Base-by-base conservation (phyloP, 169 alveolate species). In the Hepatocystis sp. region DNA sequence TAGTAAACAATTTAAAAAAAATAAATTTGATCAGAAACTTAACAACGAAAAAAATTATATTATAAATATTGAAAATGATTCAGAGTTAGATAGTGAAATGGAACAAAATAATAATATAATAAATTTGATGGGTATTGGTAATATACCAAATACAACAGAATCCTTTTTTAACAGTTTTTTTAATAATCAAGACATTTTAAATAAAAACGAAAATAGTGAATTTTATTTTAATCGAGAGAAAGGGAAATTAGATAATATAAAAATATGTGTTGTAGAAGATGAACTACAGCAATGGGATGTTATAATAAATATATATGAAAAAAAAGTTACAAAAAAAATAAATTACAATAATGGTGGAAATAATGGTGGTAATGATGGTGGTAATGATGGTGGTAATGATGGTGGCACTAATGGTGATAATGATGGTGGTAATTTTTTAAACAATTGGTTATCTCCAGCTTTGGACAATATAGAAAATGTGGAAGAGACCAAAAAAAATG, bases 211-310 rank as follows among this genome's bases (percentile, higher is more conserved):
- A 44, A 10, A 21, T 85, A 49, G 93, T 58, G 68, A 86, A 58
- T 52, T 91, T 88, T 19, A 64, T 51, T 39, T 61, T 56, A 65
- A 65, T 5, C 27, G 78, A 15, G 34, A 90, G 40, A 85, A 85
- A 27, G 95, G 95, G 1, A 88, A 91, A 32, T 64, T 92, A 49
- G 78, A 88, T 11, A 92, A 92, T 21, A 58, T 92, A 55, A 93
- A 92, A 68, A 49, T 86, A 13, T 90, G 91, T 85, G 95, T 89
- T 15, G 92, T 95, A 1, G 52, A 78, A 27, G 91, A 92, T 36
- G 86, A 90, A 15, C 84, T 58, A 63, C 96, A 95, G 81, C 97
- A 93, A 81, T 95, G 97, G 96, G 93, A 94, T 47, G 91, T 95
- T 11, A 85, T 93, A 49, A 85, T 94, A 61, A 85, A 91, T 34